Percentiles rank a stretch among this genome's conserved stretches.
phyloP scores from a whole-genome alignment of 2,329 filamentous ascomycete species.

The Penicillium sp. region DNA sequence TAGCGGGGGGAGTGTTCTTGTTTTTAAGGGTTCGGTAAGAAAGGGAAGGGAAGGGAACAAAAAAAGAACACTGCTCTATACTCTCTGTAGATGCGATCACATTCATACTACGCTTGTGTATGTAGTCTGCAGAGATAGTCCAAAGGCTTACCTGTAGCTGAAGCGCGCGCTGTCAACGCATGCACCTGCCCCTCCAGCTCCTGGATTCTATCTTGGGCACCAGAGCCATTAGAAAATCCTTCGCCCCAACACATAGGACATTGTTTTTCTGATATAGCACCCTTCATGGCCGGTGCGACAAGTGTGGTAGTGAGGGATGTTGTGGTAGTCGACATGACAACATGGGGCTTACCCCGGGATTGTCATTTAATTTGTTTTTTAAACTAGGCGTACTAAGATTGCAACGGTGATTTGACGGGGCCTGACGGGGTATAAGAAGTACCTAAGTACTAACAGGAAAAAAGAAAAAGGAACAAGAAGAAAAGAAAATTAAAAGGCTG shows the following conservation, averaged over 20 bases:
- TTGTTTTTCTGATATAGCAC: conserved; percentile 17
- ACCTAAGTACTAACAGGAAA: background rate
- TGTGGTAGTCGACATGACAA: conserved; percentile 22
- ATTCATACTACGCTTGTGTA: background rate
- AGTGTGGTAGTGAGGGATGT: conserved; percentile 26
- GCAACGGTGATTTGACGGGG: background rate
- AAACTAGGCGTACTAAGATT: background rate
- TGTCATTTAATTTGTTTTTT: background rate
- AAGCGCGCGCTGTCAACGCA: conserved; percentile 45
- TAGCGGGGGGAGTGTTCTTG: background rate
- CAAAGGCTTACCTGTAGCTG: conserved; percentile 43
- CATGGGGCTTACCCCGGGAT: conserved; percentile 21
- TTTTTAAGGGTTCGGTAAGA: background rate
- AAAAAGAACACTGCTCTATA: too few relatives aligned
- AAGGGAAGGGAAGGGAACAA: too few relatives aligned
- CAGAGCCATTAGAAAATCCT: conserved; percentile 20
- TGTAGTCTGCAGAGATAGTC: background rate
- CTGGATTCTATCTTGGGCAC: conserved; percentile 36
- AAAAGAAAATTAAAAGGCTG: background rate
- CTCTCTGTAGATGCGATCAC: background rate
- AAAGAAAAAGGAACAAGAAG: too few relatives aligned
- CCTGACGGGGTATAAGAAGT: background rate
- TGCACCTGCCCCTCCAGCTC: conserved; percentile 51
- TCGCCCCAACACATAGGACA: conserved; percentile 37
- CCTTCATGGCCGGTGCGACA: conserved; percentile 27